Evolutionary conservation across 805 yeast species (phyloP).

Genomic region (Nakazawaea molendinolei): DNA sequence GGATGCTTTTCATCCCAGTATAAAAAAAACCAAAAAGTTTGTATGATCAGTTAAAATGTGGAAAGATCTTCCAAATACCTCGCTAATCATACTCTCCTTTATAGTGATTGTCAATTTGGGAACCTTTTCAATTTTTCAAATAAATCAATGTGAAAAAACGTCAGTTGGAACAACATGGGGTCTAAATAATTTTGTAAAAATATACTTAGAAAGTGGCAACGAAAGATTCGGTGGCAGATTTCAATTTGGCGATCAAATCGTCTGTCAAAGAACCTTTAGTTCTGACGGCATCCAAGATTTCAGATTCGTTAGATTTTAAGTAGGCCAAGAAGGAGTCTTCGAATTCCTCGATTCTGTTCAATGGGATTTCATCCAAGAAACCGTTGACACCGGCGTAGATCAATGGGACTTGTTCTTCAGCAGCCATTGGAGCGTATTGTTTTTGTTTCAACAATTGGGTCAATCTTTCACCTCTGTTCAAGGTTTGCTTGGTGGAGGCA

Average conservation of each 20-base stretch:
- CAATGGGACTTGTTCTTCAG: constrained; percentile 98
- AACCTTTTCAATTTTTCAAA: too few species aligned
- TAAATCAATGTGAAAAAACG: too few species aligned
- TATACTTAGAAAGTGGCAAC: constrained; percentile 71
- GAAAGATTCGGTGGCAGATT: constrained; percentile 87
- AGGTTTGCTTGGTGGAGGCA: constrained; percentile 99
- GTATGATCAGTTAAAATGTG: too few species aligned
- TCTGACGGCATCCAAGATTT: constrained; percentile 76
- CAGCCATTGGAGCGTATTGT: constrained; percentile 94
- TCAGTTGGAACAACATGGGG: too few species aligned
- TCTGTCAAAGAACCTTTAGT: constrained; percentile 85
- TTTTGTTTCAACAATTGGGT: constrained; percentile 97
- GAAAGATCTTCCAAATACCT: too few species aligned
- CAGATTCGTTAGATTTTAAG: constrained; percentile 86
- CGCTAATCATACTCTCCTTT: too few species aligned
- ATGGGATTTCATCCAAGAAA: constrained; percentile 82
- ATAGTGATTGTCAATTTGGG: too few species aligned
- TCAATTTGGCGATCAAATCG: constrained; percentile 81
- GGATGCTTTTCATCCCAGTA: too few species aligned
- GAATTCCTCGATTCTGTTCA: constrained; percentile 82
- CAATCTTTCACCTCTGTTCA: constrained; percentile 99
- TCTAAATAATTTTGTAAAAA: neutral
- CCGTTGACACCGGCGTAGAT: constrained; percentile 99
- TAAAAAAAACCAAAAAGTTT: constrained; percentile 4
- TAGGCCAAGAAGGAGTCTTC: constrained; percentile 89